Conservation (phyloP, 2,329 filamentous ascomycete species). For the Aspergillus candidus region DNA sequence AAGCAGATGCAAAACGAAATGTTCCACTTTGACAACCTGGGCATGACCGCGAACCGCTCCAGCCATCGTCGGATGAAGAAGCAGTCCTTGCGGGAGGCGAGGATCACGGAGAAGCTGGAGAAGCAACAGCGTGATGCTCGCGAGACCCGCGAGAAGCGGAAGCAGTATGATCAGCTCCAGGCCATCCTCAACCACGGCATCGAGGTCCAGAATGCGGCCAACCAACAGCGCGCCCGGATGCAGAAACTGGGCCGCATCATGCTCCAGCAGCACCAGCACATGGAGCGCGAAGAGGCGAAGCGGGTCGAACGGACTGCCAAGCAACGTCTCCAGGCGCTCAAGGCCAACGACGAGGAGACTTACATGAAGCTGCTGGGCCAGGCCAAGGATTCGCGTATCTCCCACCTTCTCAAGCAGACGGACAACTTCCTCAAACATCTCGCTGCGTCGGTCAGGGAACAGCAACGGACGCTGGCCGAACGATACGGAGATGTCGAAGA, state of each 20-base stretch:
- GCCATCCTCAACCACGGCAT: conserved; percentile 76
- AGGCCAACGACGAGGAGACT: conserved; percentile 98
- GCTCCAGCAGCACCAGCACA: conserved; percentile 84
- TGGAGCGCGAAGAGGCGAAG: conserved; percentile 99
- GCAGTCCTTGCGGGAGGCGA: conserved; percentile 87
- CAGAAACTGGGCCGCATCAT: conserved; percentile 87
- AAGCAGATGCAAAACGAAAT: conserved; percentile 86
- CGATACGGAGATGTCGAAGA: conserved; percentile 62
- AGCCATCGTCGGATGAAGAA: conserved; percentile 95
- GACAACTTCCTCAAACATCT: conserved; percentile 96
- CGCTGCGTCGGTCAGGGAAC: conserved; percentile 85
- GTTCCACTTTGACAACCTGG: conserved; percentile 91
- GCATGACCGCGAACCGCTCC: conserved; percentile 91
- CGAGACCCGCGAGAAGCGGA: conserved; percentile 95
- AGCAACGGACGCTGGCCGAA: conserved; percentile 77
- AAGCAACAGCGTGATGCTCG: conserved; percentile 96
- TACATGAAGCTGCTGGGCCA: conserved; percentile 97
- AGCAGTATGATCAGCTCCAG: conserved; percentile 84
- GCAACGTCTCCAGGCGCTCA: conserved; percentile 97
- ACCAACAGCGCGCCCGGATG: conserved; percentile 64
- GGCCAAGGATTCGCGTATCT: conserved; percentile 98
- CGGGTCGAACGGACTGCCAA: conserved; percentile 95
- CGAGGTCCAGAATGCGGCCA: conserved; percentile 65
- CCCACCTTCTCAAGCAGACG: conserved; percentile 91
- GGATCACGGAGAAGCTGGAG: conserved; percentile 97